A percentile compares a stretch with the other conserved stretches of the same genome.
Conservation (phyloP, 805 yeast genomes). For the Zygoascus tannicola region DNA sequence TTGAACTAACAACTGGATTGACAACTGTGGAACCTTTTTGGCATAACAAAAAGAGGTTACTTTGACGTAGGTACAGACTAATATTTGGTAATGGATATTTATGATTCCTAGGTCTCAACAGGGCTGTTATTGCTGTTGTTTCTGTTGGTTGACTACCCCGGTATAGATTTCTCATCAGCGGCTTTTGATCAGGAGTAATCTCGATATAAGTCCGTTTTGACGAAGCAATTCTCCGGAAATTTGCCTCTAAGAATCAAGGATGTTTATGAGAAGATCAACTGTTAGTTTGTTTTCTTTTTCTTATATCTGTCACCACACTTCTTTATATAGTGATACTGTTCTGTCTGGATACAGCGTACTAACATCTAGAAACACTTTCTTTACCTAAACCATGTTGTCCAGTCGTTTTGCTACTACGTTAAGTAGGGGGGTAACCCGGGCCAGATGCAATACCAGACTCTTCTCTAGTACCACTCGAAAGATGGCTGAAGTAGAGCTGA, state of each 20-base stretch:
- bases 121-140: too few relatives aligned
- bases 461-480: slow-evolving; percentile 31
- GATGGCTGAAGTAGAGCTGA: slow-evolving; percentile 47
- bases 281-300: too few relatives aligned
- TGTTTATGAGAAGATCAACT: too few relatives aligned
- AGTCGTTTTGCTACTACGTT: background rate
- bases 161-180: too few relatives aligned
- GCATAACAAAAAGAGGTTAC: background rate
- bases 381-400: background rate
- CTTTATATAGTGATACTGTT: background rate
- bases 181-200: too few relatives aligned
- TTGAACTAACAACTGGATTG: background rate
- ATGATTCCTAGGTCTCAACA: too few relatives aligned
- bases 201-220: too few relatives aligned
- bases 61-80: background rate
- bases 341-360: too few relatives aligned
- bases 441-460: slow-evolving; percentile 4
- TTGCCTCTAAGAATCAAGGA: too few relatives aligned
- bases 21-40: background rate
- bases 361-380: background rate
- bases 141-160: too few relatives aligned
- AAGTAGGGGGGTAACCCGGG: background rate
- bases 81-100: too few relatives aligned
- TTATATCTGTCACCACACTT: background rate
- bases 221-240: too few relatives aligned